These are phyloP conservation scores for Cryptococcus depauperatus DNA, from an alignment of 1,284 basidiomycete species.

Conservation along the genomic window DNA sequence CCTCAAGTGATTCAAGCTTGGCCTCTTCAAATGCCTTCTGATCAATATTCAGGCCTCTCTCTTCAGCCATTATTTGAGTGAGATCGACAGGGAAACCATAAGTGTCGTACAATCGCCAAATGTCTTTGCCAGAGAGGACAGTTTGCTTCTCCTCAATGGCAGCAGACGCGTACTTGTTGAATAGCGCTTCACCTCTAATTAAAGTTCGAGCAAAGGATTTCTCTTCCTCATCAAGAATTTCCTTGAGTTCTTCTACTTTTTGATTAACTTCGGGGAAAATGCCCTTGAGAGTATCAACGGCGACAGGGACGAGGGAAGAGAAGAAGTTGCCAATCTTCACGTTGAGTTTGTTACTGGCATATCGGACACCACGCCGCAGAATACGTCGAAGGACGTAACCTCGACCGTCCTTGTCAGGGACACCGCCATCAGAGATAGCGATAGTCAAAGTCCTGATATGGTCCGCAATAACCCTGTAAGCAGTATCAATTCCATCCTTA, in stretches of 20 bases:
- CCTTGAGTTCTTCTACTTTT: slow-evolving; percentile 76
- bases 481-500: slow-evolving; percentile 88
- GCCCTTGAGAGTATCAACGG: slow-evolving; percentile 78
- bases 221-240: slow-evolving; percentile 96
- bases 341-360: slow-evolving; percentile 89
- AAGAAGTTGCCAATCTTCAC: slow-evolving; percentile 95
- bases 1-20: slow-evolving; percentile 79
- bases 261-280: slow-evolving; percentile 91
- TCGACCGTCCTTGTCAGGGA: slow-evolving; percentile 91
- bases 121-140: slow-evolving; percentile 78
- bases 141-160: slow-evolving; percentile 60
- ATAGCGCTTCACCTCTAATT: slow-evolving; percentile 92
- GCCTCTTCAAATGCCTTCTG: slow-evolving; percentile 85
- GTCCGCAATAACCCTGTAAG: slow-evolving; percentile 94
- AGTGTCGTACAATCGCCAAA: slow-evolving; percentile 97
- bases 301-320: slow-evolving; percentile 79
- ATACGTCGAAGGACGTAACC: slow-evolving; percentile 94
- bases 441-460: slow-evolving; percentile 93
- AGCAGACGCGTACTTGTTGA: slow-evolving; percentile 76
- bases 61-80: slow-evolving; percentile 95
- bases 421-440: slow-evolving; percentile 90
- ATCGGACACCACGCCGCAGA: slow-evolving; percentile 82
- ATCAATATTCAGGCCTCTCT: slow-evolving; percentile 77
- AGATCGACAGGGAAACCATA: slow-evolving; percentile 98
- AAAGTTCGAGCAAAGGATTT: slow-evolving; percentile 93